Conservation (phyloP, 2,329 filamentous ascomycete species). For the Fusarium sp. region DNA sequence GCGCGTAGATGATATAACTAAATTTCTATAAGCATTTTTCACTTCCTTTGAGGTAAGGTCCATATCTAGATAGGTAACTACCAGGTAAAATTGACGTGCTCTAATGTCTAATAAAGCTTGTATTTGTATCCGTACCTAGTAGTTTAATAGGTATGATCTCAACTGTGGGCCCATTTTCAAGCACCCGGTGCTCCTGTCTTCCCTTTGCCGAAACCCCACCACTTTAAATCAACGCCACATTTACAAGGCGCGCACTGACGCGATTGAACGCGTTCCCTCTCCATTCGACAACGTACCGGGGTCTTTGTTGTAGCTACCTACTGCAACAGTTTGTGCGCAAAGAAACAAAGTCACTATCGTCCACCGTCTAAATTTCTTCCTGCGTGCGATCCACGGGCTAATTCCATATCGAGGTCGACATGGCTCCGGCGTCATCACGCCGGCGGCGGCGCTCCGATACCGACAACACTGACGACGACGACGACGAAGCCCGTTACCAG, state of each 20-base stretch:
- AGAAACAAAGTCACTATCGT: not conserved
- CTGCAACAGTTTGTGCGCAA: conserved; percentile 1
- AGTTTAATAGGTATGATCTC: too few species aligned
- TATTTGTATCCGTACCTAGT: too few species aligned
- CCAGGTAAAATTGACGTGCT: not conserved
- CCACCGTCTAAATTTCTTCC: not conserved
- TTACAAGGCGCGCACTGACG: conserved; percentile 42
- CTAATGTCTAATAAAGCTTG: too few species aligned
- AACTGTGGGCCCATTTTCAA: too few species aligned
- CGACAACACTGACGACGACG: conserved; percentile 59
- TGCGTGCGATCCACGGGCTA: not conserved
- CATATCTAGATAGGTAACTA: not conserved
- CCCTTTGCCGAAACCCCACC: conserved; percentile 38
- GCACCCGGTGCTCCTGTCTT: not conserved
- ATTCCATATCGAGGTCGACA: conserved; percentile 31
- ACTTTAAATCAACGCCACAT: conserved; percentile 46
- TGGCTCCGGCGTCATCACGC: conserved; percentile 53
- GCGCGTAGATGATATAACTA: too few species aligned
- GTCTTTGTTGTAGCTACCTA: conserved; percentile 5
- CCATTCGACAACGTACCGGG: conserved; percentile 9
- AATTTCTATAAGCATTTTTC: too few species aligned
- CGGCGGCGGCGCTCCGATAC: conserved; percentile 62
- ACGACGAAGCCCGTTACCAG: conserved; percentile 46
- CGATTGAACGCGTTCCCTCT: conserved; percentile 43
- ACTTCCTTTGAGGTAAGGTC: too few species aligned